Percentiles rank a stretch among this genome's conserved stretches.
Conservation (phyloP, 225 moss, liverwort and hornwort species). For the Pseudisothecium myosuroides region DNA sequence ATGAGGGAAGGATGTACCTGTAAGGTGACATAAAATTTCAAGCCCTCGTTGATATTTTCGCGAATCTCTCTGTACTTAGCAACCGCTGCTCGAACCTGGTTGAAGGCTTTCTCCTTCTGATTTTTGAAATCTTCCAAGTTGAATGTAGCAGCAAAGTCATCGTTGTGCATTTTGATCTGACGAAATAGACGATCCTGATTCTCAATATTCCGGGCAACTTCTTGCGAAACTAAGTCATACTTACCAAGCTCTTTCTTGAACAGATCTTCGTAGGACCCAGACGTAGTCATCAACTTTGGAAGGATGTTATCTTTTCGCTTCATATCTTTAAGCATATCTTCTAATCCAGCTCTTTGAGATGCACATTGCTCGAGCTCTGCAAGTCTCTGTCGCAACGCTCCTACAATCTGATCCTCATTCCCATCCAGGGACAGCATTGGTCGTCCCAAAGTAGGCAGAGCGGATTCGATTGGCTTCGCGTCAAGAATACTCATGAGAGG, state of each 20-base stretch:
- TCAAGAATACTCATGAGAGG: constrained; percentile 77
- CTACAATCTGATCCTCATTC: constrained; percentile 93
- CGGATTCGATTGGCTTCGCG: constrained; percentile 89
- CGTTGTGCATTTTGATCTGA: constrained; percentile 88
- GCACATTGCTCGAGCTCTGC: constrained; percentile 79
- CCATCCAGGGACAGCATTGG: constrained; percentile 92
- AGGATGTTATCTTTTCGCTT: constrained; percentile 98
- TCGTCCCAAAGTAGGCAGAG: constrained; percentile 82
- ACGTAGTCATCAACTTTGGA: constrained; percentile 98
- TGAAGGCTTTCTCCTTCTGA: constrained; percentile 72
- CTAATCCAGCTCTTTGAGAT: constrained; percentile 90
- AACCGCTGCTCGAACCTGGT: constrained; percentile 74
- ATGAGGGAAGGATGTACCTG: constrained; percentile 37
- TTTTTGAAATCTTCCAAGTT: constrained; percentile 86
- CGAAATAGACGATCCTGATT: constrained; percentile 76
- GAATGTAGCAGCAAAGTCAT: constrained; percentile 82
- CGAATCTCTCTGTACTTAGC: constrained; percentile 92
- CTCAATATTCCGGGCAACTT: constrained; percentile 78
- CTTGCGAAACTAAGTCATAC: constrained; percentile 78
- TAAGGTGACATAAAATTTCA: constrained; percentile 96
- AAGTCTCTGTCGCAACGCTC: constrained; percentile 69
- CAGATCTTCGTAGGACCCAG: constrained; percentile 95
- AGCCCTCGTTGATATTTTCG: constrained; percentile 97
- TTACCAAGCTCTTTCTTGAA: constrained; percentile 93
- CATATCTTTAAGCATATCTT: constrained; percentile 99